A percentile compares a stretch with the other conserved stretches of the same genome.
Evolutionary conservation across 768 basidiomycete species (phyloP).

Genomic region (Clitopilus hobsonii): DNA sequence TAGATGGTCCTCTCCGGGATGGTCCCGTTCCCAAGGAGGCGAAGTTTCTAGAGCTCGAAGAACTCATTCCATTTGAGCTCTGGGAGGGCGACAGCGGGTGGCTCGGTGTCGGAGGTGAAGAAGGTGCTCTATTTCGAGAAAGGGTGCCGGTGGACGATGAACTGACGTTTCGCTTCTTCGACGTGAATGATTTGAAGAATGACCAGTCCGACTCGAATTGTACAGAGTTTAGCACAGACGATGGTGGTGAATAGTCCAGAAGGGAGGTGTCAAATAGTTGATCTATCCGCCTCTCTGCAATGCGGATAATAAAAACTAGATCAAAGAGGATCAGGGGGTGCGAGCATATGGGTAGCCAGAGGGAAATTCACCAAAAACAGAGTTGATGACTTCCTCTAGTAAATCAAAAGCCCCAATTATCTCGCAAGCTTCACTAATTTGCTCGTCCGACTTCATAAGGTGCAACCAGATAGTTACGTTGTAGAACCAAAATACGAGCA

Average conservation of each 20-base stretch:
- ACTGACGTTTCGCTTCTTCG: slow-evolving; percentile 50
- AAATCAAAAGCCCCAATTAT: slow-evolving; percentile 79
- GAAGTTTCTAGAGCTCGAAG: slow-evolving; percentile 49
- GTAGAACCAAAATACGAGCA: slow-evolving; percentile 91
- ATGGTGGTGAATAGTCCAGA: slow-evolving; percentile 77
- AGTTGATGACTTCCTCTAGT: slow-evolving; percentile 90
- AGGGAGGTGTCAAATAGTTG: slow-evolving; percentile 76
- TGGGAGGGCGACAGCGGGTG: slow-evolving; percentile 52
- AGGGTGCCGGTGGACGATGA: slow-evolving; percentile 24
- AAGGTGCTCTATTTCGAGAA: slow-evolving; percentile 30
- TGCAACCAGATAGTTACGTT: slow-evolving; percentile 90
- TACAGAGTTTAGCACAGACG: slow-evolving; percentile 73
- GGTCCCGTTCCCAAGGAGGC: slow-evolving; percentile 69
- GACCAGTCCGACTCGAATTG: slow-evolving; percentile 98
- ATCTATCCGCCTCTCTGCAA: slow-evolving; percentile 87
- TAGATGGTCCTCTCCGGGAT: slow-evolving; percentile 41
- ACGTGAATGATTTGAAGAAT: slow-evolving; percentile 68
- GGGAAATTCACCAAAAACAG: slow-evolving; percentile 73
- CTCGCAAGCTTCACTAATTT: slow-evolving; percentile 76
- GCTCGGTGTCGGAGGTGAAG: slow-evolving; percentile 45
- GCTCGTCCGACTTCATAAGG: slow-evolving; percentile 80
- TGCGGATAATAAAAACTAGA: slow-evolving; percentile 91
- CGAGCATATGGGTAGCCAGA: not conserved
- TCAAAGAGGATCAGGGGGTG: slow-evolving; percentile 7
- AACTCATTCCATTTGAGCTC: slow-evolving; percentile 32